These are phyloP conservation scores for Cutaneotrichosporon sp. DNA, from an alignment of 1,284 basidiomycete species.

Conservation along the genomic window DNA sequence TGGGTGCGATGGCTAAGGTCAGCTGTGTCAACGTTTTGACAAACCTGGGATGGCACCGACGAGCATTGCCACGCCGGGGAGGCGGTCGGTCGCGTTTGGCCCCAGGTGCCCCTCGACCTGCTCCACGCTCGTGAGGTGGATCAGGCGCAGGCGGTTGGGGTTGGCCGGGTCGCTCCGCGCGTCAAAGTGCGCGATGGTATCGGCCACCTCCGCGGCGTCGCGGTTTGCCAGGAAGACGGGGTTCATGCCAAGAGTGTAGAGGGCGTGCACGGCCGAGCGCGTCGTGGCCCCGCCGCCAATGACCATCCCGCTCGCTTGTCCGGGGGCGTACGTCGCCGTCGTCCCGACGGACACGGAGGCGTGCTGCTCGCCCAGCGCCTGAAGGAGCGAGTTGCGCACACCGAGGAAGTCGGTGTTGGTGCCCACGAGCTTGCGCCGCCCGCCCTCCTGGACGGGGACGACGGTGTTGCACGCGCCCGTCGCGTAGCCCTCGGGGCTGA, in stretches of 20 bases:
- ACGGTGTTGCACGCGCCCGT: slow-evolving; percentile 90
- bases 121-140: slow-evolving; percentile 1
- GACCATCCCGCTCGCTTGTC: slow-evolving; percentile 57
- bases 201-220: slow-evolving; percentile 1
- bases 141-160: neutral
- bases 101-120: slow-evolving; percentile 1
- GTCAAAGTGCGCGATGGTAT: slow-evolving; percentile 3
- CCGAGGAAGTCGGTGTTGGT: slow-evolving; percentile 90
- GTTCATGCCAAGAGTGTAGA: slow-evolving; percentile 65
- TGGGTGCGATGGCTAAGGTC: slow-evolving; percentile 13
- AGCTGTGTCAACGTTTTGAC: neutral
- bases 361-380: neutral
- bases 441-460: slow-evolving; percentile 56
- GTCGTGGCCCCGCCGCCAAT: slow-evolving; percentile 77
- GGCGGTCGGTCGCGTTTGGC: neutral
- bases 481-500: slow-evolving; percentile 70
- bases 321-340: slow-evolving; percentile 48
- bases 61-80: slow-evolving; percentile 13
- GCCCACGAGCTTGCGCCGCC: slow-evolving; percentile 63
- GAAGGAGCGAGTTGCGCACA: slow-evolving; percentile 26
- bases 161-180: neutral
- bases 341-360: slow-evolving; percentile 3
- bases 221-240: slow-evolving; percentile 79
- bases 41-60: slow-evolving; percentile 27
- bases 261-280: slow-evolving; percentile 81